These are phyloP conservation scores for Graphiopsis chlorocephala DNA, from an alignment of 2,329 filamentous ascomycete species.

Conservation along the genomic window DNA sequence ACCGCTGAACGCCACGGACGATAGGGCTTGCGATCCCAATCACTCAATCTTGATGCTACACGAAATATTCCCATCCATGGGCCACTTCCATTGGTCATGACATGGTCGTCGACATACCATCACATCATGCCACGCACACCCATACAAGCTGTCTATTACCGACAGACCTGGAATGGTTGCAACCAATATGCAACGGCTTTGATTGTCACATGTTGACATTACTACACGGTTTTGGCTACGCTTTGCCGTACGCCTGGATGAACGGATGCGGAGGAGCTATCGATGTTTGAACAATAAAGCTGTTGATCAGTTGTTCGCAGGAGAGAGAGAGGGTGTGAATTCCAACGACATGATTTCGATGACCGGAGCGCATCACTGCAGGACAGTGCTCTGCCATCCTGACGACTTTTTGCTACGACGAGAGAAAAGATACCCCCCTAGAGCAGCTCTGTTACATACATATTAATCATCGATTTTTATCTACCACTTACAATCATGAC, in stretches of 20 bases:
- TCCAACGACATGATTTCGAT: conserved; percentile 2
- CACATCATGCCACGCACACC: not conserved
- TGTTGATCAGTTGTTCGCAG: not conserved
- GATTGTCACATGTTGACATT: not conserved
- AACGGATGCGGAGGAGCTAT: not conserved
- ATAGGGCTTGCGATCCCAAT: not conserved
- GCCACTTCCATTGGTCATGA: conserved; percentile 8
- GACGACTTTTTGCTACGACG: conserved; percentile 5
- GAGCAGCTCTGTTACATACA: not conserved
- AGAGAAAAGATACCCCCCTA: conserved; percentile 9
- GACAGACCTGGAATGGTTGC: not conserved
- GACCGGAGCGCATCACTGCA: conserved; percentile 1
- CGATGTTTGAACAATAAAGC: not conserved
- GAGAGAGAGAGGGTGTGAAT: not conserved
- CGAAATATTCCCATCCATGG: not conserved
- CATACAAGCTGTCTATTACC: not conserved
- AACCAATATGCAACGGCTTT: not conserved
- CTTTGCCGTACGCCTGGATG: not conserved
- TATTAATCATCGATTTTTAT: not conserved
- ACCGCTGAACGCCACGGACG: conserved; percentile 24
- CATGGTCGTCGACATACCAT: not conserved
- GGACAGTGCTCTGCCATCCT: not conserved
- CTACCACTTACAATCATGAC: not conserved
- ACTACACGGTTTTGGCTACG: not conserved
- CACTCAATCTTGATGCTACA: not conserved